phyloP scores from a whole-genome alignment of 169 alveolate species.

The Eimeria falciformis region DNA sequence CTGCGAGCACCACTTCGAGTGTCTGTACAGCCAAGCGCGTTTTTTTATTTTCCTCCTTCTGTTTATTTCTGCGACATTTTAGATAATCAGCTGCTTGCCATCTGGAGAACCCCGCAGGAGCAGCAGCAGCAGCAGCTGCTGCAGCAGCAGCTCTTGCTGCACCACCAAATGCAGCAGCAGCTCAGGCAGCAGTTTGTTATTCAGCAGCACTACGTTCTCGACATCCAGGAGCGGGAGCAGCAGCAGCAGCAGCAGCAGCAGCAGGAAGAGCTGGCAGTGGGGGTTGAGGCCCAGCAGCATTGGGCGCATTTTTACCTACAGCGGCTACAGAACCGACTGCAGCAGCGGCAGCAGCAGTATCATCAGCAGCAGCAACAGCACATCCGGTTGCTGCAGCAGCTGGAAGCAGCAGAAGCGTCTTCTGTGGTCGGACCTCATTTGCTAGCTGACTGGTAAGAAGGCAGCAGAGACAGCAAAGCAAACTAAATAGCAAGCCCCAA shows the following conservation, averaged over 20 bases:
- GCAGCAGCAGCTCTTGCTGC: not conserved
- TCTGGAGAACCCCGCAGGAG: conserved; percentile 2
- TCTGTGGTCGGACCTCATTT: not conserved
- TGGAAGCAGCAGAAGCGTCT: not conserved
- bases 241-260: conserved; percentile 42
- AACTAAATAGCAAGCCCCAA: too few species aligned
- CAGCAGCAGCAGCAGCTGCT: conserved; percentile 16
- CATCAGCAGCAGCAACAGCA: conserved; percentile 20
- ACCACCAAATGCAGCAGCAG: not conserved
- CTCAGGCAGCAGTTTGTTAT: not conserved
- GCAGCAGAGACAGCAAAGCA: not conserved
- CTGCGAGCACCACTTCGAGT: not conserved
- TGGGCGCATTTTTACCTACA: not conserved
- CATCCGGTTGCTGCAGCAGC: not conserved
- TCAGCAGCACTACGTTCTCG: conserved; percentile 16
- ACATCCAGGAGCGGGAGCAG: not conserved
- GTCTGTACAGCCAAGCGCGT: not conserved
- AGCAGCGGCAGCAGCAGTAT: conserved; percentile 2
- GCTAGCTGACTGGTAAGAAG: not conserved
- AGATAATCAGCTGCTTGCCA: not conserved
- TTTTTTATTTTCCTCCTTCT: not conserved
- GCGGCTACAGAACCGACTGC: not conserved
- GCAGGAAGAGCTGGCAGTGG: not conserved
- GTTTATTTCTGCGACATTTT: not conserved
- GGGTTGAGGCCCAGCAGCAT: not conserved